Conservation (phyloP, 257 asterid genomes). For the Fraxinus pennsylvanica region DNA sequence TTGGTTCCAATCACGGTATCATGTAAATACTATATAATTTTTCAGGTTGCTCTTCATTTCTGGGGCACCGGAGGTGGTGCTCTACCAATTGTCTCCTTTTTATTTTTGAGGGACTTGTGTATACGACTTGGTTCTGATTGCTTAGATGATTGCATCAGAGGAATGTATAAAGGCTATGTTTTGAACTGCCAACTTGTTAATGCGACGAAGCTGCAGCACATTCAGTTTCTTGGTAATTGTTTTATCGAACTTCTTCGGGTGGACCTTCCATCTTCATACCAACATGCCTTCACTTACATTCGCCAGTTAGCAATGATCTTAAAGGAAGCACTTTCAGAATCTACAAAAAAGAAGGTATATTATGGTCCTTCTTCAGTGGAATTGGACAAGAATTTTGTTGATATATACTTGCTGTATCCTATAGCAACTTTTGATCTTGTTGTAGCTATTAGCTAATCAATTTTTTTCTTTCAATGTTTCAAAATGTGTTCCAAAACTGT, state of each 20-base stretch:
- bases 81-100: constrained; percentile 83
- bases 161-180: constrained; percentile 90
- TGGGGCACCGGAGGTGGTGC: constrained; percentile 97
- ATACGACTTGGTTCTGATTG: constrained; percentile 76
- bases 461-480: neutral
- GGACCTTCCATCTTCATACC: constrained; percentile 83
- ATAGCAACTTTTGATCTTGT: neutral
- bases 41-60: constrained; percentile 90
- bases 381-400: neutral
- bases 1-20: constrained; percentile 7
- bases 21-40: constrained; percentile 13
- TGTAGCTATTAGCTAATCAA: neutral
- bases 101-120: constrained; percentile 82
- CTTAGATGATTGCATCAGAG: constrained; percentile 82
- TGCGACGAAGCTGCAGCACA: constrained; percentile 78
- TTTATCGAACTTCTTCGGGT: constrained; percentile 66
- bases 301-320: constrained; percentile 85
- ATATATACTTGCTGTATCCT: constrained; percentile 7
- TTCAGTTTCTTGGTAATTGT: constrained; percentile 89
- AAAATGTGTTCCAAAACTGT: neutral
- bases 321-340: constrained; percentile 61
- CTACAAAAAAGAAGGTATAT: constrained; percentile 57
- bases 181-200: constrained; percentile 78
- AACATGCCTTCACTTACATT: constrained; percentile 82
- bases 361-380: neutral